Conservation (phyloP, 805 yeast species). For the Debaryomyces prosopidis region DNA sequence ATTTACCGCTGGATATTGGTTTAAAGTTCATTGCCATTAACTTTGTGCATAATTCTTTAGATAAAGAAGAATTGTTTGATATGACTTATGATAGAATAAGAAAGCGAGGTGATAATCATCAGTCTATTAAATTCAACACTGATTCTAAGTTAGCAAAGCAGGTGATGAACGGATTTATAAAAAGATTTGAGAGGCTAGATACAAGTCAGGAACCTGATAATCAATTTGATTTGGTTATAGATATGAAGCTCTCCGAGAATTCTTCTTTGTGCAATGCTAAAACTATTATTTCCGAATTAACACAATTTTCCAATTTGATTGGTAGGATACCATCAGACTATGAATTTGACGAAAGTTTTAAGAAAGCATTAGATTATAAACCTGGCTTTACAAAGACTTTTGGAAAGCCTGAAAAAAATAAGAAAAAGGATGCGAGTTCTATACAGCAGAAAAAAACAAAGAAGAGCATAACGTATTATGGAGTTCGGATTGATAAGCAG, state of each 20-base stretch:
- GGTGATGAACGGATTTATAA: slow-evolving; percentile 74
- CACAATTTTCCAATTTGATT: slow-evolving; percentile 45
- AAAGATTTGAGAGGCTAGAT: slow-evolving; percentile 64
- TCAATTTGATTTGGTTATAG: slow-evolving; percentile 63
- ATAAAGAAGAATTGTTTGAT: slow-evolving; percentile 41
- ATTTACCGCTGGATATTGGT: slow-evolving; percentile 36
- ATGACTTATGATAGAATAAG: slow-evolving; percentile 61
- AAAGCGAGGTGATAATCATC: slow-evolving; percentile 84
- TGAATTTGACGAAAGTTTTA: slow-evolving; percentile 47
- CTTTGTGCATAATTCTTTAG: slow-evolving; percentile 46
- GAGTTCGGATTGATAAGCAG: slow-evolving; percentile 9
- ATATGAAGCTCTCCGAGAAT: slow-evolving; percentile 45
- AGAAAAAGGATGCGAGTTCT: slow-evolving; percentile 3
- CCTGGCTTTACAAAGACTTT: slow-evolving; percentile 50
- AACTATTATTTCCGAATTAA: slow-evolving; percentile 38
- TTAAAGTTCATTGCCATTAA: slow-evolving; percentile 68
- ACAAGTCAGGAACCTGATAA: slow-evolving; percentile 55
- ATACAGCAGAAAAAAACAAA: slow-evolving; percentile 1
- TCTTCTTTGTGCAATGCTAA: slow-evolving; percentile 51
- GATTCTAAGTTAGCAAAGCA: slow-evolving; percentile 51
- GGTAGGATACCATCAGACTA: slow-evolving; percentile 40
- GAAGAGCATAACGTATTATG: slow-evolving; percentile 10
- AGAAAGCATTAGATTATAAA: slow-evolving; percentile 51
- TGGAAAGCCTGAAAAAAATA: slow-evolving; percentile 2
- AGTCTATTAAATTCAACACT: slow-evolving; percentile 61